Conservation (phyloP, 805 yeast genomes). For the Candida pini region DNA sequence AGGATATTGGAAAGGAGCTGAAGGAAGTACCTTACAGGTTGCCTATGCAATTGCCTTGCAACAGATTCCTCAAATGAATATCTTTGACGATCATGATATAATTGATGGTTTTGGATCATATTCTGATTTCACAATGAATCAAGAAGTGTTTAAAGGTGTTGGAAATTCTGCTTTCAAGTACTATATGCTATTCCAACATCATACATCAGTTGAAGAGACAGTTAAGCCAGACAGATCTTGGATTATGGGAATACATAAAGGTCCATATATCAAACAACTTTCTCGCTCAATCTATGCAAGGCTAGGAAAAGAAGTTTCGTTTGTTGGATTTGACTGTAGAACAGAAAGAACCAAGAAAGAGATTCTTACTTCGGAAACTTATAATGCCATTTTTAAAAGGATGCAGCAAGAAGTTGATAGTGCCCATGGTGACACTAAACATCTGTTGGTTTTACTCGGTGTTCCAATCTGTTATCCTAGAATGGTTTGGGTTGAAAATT, state of each 20-base stretch:
- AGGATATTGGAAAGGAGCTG: constrained; percentile 75
- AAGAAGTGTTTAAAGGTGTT: constrained; percentile 60
- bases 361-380: constrained; percentile 51
- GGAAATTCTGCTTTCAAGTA: constrained; percentile 80
- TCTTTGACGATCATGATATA: constrained; percentile 93
- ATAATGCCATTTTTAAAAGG: constrained; percentile 55
- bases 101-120: constrained; percentile 96
- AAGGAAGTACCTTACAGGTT: constrained; percentile 60
- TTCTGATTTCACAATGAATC: constrained; percentile 64
- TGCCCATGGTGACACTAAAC: constrained; percentile 57
- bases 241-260: constrained; percentile 53
- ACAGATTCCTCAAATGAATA: constrained; percentile 77
- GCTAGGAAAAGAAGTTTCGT: constrained; percentile 66
- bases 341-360: constrained; percentile 72
- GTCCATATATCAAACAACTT: constrained; percentile 63
- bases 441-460: constrained; percentile 77
- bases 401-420: constrained; percentile 46
- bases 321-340: constrained; percentile 86
- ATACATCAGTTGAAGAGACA: constrained; percentile 44
- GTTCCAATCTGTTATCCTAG: constrained; percentile 95
- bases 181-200: constrained; percentile 91
- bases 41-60: constrained; percentile 73
- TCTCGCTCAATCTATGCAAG: constrained; percentile 68
- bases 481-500: constrained; percentile 80
- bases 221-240: constrained; percentile 45